Evolutionary conservation across 163 green algal genomes (phyloP), one percentile per base, ranked within the genome.

Genomic region (Scenedesmus sp.): DNA sequence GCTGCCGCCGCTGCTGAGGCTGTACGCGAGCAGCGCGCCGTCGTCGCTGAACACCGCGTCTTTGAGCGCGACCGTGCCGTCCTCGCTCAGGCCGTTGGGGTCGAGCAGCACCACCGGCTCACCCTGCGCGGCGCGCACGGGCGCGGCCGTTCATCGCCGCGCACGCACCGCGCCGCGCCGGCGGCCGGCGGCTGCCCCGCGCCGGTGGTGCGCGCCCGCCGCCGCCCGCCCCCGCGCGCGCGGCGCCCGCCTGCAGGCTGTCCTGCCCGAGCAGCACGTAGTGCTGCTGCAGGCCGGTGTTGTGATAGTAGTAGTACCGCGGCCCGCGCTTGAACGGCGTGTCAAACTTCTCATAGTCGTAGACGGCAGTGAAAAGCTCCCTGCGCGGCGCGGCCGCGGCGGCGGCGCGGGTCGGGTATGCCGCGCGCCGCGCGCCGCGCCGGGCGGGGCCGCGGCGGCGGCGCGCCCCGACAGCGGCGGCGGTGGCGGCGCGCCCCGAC

Each of bases 241-340:
- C n/a, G n/a, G n/a, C n/a, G n/a, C n/a, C n/a, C 62, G 56, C 42
- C 63, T 34, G 29, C 36, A 87, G 63, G 31, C 26, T 54, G 17
- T 74, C 67, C 81, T 94, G 86, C 28, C 65, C 90, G 81, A 92
- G 96, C 62, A 98, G 73, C 39, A 96, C 90, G 28, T 85, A 91
- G 75, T 98, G 94, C 34, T 89, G 80, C 83, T 97, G 93, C 71
- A 98, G 85, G 6, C 93, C 94, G 29, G 70, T 91, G 85, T 98
- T 98, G 86, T 96, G 80, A 79, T 87, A 93, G 85, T 93, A 98
- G 74, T 94, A 96, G 78, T 96, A 97, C 22, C 89, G 84, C n/a
- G 83, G 47, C 60, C 88, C 86, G 29, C 63, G 36, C 54, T 86
- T 88, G 83, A 90, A 94, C 2, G 93, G 91, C 7, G 84, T 89